Evolutionary conservation across 345 rosid genomes (phyloP).

Genomic region (Rhodamnia rubescens): DNA sequence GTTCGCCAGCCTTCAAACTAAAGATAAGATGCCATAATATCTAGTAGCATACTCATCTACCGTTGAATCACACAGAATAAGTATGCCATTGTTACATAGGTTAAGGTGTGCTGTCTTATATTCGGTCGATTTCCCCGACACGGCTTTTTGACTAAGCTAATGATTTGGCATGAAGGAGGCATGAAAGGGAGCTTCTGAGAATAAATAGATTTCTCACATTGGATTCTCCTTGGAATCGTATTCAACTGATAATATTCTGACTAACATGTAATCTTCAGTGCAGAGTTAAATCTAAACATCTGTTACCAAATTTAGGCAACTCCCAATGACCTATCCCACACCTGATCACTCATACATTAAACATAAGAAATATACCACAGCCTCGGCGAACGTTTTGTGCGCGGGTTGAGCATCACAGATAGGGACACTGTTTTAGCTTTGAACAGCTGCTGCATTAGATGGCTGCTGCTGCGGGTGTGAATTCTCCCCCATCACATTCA

Average conservation of each 20-base stretch:
- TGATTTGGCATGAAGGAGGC: background rate
- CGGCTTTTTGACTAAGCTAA: background rate
- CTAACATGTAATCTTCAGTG: background rate
- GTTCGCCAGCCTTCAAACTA: background rate
- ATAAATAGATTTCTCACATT: background rate
- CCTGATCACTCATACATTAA: slow-evolving; percentile 4
- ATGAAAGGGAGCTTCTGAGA: background rate
- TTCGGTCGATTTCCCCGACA: background rate
- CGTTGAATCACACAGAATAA: background rate
- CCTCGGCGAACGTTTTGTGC: background rate
- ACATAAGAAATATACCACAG: slow-evolving; percentile 7
- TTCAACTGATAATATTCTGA: background rate
- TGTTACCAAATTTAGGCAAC: background rate
- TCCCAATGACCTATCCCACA: background rate
- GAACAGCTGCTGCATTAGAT: slow-evolving; percentile 41
- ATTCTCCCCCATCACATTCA: slow-evolving; percentile 1
- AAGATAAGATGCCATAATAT: background rate
- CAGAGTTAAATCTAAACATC: background rate
- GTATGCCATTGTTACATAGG: background rate
- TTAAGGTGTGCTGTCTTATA: background rate
- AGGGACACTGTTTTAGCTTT: slow-evolving; percentile 27
- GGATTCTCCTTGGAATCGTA: background rate
- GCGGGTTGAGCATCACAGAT: background rate
- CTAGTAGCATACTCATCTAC: background rate
- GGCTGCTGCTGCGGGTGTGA: slow-evolving; percentile 19